Conservation (phyloP, 306 rosid species). For the Cucumis melo region DNA sequence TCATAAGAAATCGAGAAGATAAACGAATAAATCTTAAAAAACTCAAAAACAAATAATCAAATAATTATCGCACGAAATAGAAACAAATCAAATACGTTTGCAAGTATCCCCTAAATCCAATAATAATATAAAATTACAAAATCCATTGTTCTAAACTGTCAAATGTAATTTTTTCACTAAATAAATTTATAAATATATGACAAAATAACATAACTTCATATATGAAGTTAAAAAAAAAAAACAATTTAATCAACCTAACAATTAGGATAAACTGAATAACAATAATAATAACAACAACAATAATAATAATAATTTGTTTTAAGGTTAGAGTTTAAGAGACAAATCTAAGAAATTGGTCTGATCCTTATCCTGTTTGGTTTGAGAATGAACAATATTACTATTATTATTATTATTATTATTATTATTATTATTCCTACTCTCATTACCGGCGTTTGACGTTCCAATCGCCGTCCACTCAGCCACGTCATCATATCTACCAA, state of each 20-base stretch:
- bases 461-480: not conserved
- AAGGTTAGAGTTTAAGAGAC: not conserved
- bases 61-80: too few relatives aligned
- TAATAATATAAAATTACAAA: too few relatives aligned
- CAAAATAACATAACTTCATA: not conserved
- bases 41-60: too few relatives aligned
- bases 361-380: not conserved
- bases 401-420: not conserved
- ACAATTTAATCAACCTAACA: not conserved
- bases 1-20: too few relatives aligned
- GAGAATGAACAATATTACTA: not conserved
- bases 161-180: not conserved
- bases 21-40: too few relatives aligned
- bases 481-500: not conserved
- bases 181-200: not conserved
- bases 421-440: not conserved
- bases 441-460: not conserved
- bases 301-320: not conserved
- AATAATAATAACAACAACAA: too few relatives aligned
- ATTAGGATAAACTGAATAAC: not conserved
- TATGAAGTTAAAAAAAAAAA: too few relatives aligned
- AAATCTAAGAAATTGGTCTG: not conserved
- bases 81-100: too few relatives aligned
- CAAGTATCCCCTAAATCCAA: not conserved
- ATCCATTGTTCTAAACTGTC: fast-evolving